Evolutionary conservation across 805 yeast species (phyloP), one percentile per base, ranked within the genome.

Genomic region (Suhomyces pyralidae): DNA sequence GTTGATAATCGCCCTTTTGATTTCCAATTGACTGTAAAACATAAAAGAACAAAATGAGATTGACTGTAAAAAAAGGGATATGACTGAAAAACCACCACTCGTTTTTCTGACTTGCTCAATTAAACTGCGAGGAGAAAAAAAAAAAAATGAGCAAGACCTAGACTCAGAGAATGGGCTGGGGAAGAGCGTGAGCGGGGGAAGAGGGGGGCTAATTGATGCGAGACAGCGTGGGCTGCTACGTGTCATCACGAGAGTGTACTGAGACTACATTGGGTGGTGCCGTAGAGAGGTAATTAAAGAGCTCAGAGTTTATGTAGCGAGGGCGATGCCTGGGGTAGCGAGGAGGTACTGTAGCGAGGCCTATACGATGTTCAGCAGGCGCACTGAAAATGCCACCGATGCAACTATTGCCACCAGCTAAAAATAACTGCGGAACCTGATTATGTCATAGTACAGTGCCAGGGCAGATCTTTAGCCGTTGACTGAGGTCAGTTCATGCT

Each of bases 1-100:
- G 32, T 44, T 44, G 46, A 30, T 34, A 17, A 30, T 46, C 38
- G 24, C 48, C 38, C 48, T 46, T 46, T 19, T 24, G 19, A 10
- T 28, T 19, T 45, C 40, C 48, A 44, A 49, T 45, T 45, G 48
- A 44, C 38, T 15, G 26, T 32, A 19, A 17, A 40, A 40, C 51
- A 30, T 43, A 40, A 40, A 43, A 24, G 43, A 28, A 28, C 28
- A 14, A 28, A 24, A 19, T 15, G 14, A 19, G 9, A 19, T 17
- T 38, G 42, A 38, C 42, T 19, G 19, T 20, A 34, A 43, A 32
- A 20, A 24, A 34, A 49, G 48, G 48, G 48, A 45, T 45, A 30
- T 28, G 42, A 38, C 28, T 30, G 45, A n/a, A 45, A 30, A 30
- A 45, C 42, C 42, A 38, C 22, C 22, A 38, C 26, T 19, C 26